These are phyloP conservation scores for Cyberlindnera saturnus DNA, from an alignment of 805 yeast genomes.

Conservation along the genomic window DNA sequence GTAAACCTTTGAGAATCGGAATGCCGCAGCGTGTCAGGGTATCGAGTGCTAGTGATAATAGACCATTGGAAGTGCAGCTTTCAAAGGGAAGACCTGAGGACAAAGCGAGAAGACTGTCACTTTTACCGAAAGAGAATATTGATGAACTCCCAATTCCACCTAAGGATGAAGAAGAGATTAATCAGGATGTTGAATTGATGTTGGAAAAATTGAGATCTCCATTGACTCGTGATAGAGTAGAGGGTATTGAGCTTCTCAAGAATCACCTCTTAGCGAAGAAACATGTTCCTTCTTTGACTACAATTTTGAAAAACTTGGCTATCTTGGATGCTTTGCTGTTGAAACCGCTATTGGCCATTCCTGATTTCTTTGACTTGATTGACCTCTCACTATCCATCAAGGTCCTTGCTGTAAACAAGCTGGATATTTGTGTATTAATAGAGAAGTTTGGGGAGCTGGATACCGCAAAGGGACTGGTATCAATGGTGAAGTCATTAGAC, in stretches of 20 bases:
- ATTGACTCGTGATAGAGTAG: constrained; percentile 19
- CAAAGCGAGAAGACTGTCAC: constrained; percentile 2
- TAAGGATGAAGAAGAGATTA: not conserved
- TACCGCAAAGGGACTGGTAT: constrained; percentile 14
- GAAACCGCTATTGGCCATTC: constrained; percentile 23
- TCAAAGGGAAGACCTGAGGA: constrained; percentile 15
- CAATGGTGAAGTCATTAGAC: constrained; percentile 15
- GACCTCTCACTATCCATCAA: constrained; percentile 25
- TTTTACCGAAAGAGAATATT: constrained; percentile 2
- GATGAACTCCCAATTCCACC: constrained; percentile 1
- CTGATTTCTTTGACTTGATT: constrained; percentile 23
- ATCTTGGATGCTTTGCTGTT: constrained; percentile 24
- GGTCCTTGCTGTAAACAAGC: constrained; percentile 26
- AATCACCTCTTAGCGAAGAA: not conserved
- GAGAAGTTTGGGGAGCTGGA: constrained; percentile 6
- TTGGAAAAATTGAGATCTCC: constrained; percentile 16
- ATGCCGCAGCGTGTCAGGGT: constrained; percentile 19
- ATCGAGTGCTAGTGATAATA: constrained; percentile 13
- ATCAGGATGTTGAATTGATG: constrained; percentile 5
- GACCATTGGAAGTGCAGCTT: constrained; percentile 11
- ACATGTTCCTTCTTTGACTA: constrained; percentile 11
- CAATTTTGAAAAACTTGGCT: constrained; percentile 18
- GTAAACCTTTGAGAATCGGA: constrained; percentile 20
- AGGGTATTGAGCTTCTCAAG: constrained; percentile 17
- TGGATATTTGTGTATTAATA: constrained; percentile 14